Percentiles rank a stretch among this genome's conserved stretches.
phyloP scores from a whole-genome alignment of 2,329 filamentous ascomycete species.

The Pseudogymnoascus sp. region DNA sequence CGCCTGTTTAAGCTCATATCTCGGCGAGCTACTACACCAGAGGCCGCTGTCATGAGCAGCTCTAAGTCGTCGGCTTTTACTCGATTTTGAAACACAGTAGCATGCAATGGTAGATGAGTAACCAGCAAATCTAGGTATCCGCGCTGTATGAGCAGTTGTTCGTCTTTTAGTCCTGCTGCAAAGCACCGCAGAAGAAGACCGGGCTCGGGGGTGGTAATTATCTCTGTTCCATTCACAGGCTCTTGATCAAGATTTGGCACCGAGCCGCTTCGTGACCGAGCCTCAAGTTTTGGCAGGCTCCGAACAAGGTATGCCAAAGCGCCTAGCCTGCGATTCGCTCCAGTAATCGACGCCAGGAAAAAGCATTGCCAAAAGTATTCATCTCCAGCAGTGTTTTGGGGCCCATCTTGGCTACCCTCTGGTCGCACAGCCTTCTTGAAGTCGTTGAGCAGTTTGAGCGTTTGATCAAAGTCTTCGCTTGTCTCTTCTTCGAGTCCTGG shows the following conservation, averaged over 20 bases:
- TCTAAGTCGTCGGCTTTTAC: constrained; percentile 72
- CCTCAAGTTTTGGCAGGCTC: constrained; percentile 64
- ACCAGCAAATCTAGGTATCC: constrained; percentile 91
- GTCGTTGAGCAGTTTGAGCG: constrained; percentile 67
- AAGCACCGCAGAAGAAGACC: constrained; percentile 87
- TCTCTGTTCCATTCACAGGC: constrained; percentile 33
- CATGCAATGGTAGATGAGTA: constrained; percentile 78
- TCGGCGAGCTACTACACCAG: constrained; percentile 77
- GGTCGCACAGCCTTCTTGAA: constrained; percentile 64
- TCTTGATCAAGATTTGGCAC: neutral
- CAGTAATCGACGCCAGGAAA: constrained; percentile 87
- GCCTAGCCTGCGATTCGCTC: constrained; percentile 73
- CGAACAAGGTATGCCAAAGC: constrained; percentile 80
- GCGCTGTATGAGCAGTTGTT: constrained; percentile 84
- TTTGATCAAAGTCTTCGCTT: constrained; percentile 92
- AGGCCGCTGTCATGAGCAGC: constrained; percentile 71
- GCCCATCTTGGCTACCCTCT: constrained; percentile 42
- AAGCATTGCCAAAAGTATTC: constrained; percentile 98
- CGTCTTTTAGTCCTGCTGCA: constrained; percentile 77
- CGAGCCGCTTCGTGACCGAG: constrained; percentile 25
- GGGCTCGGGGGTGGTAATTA: constrained; percentile 83
- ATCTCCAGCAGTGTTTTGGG: constrained; percentile 51
- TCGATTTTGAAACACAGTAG: constrained; percentile 66
- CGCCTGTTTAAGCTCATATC: constrained; percentile 96
- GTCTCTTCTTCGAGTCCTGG: constrained; percentile 93